phyloP scores from a whole-genome alignment of 2,329 filamentous ascomycete species.

The Amauroascus verrucosus region DNA sequence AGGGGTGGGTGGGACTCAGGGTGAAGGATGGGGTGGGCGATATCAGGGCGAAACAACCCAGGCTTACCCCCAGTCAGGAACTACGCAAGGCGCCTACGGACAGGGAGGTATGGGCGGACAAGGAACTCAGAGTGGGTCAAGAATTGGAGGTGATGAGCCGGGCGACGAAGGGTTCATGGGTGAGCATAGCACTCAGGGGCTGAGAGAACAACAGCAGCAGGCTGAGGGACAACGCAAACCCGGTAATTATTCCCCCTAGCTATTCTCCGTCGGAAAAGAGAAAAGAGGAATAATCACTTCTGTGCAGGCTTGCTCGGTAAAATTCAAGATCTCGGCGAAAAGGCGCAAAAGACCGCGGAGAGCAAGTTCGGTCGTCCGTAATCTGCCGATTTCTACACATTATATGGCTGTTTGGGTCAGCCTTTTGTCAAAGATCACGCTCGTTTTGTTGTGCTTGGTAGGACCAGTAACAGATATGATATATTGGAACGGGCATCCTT shows the following conservation, averaged over 20 bases:
- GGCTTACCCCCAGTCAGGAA: slow-evolving; percentile 7
- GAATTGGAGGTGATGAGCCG: slow-evolving; percentile 6
- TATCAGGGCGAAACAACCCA: slow-evolving; percentile 4
- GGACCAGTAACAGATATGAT: no score
- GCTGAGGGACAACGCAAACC: neutral
- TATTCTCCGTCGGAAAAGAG: neutral
- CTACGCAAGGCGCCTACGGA: neutral
- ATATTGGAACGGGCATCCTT: no score
- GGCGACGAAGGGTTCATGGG: neutral
- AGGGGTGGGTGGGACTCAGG: neutral
- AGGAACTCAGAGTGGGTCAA: neutral
- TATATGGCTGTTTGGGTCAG: neutral
- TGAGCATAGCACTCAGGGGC: neutral
- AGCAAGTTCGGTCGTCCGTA: slow-evolving; percentile 3
- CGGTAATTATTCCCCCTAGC: slow-evolving; percentile 1
- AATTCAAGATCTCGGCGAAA: slow-evolving; percentile 10
- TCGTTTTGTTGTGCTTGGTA: neutral
- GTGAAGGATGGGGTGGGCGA: neutral
- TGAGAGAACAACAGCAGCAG: slow-evolving; percentile 6
- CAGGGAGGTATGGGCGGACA: neutral
- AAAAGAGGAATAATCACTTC: neutral
- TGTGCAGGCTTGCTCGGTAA: neutral
- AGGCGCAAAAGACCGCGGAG: slow-evolving; percentile 9
- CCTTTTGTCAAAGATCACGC: neutral
- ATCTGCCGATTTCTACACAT: no score